Evolutionary conservation across 129 eudicot genomes (phyloP).

Genomic region (Scalesia atractyloides): DNA sequence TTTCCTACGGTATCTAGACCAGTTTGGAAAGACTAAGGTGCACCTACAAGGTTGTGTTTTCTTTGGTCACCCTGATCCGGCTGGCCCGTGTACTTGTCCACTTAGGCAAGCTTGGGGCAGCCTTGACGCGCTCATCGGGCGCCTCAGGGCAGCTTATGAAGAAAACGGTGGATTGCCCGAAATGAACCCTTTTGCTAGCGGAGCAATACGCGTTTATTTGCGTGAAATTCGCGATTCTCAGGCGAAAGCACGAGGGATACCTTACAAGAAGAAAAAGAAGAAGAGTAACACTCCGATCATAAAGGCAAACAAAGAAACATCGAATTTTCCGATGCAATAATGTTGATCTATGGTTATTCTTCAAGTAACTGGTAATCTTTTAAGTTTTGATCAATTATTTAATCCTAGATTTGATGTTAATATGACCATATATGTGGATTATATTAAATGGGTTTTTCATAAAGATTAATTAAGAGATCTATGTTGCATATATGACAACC

Average conservation of each 20-base stretch:
- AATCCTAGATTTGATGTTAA: background rate
- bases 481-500: conserved; percentile 22
- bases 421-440: background rate
- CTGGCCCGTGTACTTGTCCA: conserved; percentile 76
- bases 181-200: conserved; percentile 73
- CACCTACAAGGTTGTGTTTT: conserved; percentile 63
- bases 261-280: conserved; percentile 76
- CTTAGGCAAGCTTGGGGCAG: conserved; percentile 83
- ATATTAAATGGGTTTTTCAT: conserved; percentile 10
- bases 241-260: conserved; percentile 66
- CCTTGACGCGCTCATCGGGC: conserved; percentile 71
- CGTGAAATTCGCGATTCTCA: conserved; percentile 74
- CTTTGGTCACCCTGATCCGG: conserved; percentile 73
- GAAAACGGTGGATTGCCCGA: conserved; percentile 69
- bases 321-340: conserved; percentile 42
- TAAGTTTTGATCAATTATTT: background rate
- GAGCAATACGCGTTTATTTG: conserved; percentile 59
- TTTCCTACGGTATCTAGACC: conserved; percentile 63
- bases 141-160: conserved; percentile 73
- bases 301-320: conserved; percentile 39
- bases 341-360: conserved; percentile 34
- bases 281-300: conserved; percentile 42
- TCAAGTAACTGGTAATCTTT: conserved; percentile 35
- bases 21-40: conserved; percentile 80
- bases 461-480: conserved; percentile 15